Percentiles rank a stretch among this genome's conserved stretches.
phyloP scores from a whole-genome alignment of 495 filamentous ascomycete genomes.

The Podospora comata region DNA sequence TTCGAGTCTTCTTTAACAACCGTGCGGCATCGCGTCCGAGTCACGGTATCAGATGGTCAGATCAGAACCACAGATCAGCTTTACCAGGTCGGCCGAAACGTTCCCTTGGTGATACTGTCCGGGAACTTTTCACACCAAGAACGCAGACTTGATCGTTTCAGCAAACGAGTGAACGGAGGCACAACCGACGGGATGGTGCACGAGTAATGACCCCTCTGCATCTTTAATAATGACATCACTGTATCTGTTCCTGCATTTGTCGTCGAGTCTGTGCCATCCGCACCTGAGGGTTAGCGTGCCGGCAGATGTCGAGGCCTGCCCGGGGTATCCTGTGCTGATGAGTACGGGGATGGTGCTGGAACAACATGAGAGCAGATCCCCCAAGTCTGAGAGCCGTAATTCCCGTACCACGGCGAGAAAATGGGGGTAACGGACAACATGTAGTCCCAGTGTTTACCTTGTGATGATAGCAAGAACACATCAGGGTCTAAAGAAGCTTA shows the following conservation, averaged over 20 bases:
- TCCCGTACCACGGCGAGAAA: background rate
- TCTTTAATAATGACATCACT: slow-evolving; percentile 8
- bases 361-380: background rate
- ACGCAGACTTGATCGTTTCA: slow-evolving; percentile 3
- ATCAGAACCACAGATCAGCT: background rate
- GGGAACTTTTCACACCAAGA: background rate
- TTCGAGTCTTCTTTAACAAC: background rate
- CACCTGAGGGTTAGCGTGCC: background rate
- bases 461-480: background rate
- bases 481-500: background rate
- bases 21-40: background rate
- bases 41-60: slow-evolving; percentile 1
- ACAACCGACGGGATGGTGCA: slow-evolving; percentile 1
- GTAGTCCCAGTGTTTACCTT: background rate
- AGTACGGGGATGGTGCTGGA: background rate
- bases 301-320: background rate
- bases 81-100: slow-evolving; percentile 1
- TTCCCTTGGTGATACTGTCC: slow-evolving; percentile 1
- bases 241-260: background rate
- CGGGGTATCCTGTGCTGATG: background rate
- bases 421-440: background rate
- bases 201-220: slow-evolving; percentile 6
- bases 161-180: slow-evolving; percentile 2
- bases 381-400: background rate
- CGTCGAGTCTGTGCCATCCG: background rate